Evolutionary conservation across 768 basidiomycete species (phyloP).

Genomic region (Ephemerocybe angulata): DNA sequence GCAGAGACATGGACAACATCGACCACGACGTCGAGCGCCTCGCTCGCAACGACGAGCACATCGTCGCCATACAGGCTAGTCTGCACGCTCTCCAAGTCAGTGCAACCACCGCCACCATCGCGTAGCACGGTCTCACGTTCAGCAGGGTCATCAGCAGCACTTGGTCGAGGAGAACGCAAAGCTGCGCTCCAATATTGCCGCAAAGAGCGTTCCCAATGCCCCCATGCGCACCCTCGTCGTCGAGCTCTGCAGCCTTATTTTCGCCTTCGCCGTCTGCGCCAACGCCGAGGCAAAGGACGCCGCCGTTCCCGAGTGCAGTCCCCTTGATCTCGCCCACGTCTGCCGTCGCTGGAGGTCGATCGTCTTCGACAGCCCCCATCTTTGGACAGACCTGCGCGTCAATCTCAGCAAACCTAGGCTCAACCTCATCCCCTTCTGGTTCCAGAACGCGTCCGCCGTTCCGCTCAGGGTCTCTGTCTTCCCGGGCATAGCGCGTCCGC

Average conservation of each 20-base stretch:
- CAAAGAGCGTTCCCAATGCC: conserved; percentile 12
- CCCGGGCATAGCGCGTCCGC: conserved; percentile 1
- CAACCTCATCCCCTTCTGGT: conserved; percentile 12
- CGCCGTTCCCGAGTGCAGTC: conserved; percentile 6
- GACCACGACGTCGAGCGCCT: neutral
- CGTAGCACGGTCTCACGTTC: neutral
- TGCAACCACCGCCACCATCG: neutral
- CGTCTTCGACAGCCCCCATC: conserved; percentile 15
- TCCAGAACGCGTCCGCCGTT: conserved; percentile 14
- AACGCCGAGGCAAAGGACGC: conserved; percentile 6
- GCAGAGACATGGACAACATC: neutral
- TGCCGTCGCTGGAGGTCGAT: conserved; percentile 19
- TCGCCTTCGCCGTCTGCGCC: conserved; percentile 16
- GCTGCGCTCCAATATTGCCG: conserved; percentile 14
- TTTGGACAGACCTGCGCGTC: conserved; percentile 19
- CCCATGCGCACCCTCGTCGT: conserved; percentile 18
- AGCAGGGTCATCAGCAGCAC: conserved; percentile 1
- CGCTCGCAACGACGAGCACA: neutral
- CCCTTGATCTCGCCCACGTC: conserved; percentile 16
- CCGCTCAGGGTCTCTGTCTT: conserved; percentile 17
- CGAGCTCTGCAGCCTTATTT: conserved; percentile 18
- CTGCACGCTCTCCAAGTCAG: conserved; percentile 7
- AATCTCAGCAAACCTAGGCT: conserved; percentile 6
- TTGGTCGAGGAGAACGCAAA: conserved; percentile 3
- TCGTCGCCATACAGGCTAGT: neutral